Base-by-base conservation (phyloP, 2,329 filamentous ascomycete genomes). In the Phyllosticta capitalensis region DNA sequence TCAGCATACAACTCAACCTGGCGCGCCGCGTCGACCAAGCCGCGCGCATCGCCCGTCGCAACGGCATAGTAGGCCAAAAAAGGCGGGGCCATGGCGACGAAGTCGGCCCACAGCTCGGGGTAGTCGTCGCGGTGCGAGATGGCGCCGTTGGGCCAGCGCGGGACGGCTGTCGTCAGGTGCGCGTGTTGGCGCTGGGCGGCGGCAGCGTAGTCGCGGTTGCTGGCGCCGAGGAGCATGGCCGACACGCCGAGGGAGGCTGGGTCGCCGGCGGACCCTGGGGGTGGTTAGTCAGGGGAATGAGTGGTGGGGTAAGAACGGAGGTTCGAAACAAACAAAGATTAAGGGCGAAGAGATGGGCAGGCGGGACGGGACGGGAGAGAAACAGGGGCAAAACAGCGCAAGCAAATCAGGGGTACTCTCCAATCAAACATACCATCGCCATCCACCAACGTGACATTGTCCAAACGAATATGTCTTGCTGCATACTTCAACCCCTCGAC, bases 51-150 rank as follows among this genome's bases (percentile, higher is more conserved):
- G n/a, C 69, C 65, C 0, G 65, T 68, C 14, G 70, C 71, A 7
- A 77, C 73, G 24, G 70, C 77, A 64, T 75, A 75, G 64, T 77
- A 80, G 3, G 78, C 78, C 19, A 80, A 66, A 50, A 76, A 76
- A 1, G 79, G 78, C n/a, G 78, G 77, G 1, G 73, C 74, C 78
- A 80, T 80, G 64, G 76, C 77, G 6, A 79, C 61, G 63, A 75
- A 78, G 64, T 81, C 79, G 14, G 77, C 73, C 76, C 78, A 80
- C 9, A 80, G 68, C 60, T 79, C 76, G 3, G 73, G 63, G 6
- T 69, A 67, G 17, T 72, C 68, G 22, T 73, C 66, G 24, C 78
- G 72, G 63, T 81, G 78, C 53, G 74, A 78, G 54, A 80, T 78
- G 1, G 79, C 78, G 28, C 75, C 75, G 59, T 80, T 79, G 17